phyloP scores from a whole-genome alignment of 371 early-diverging fungal genomes.

The Smittium mucronatum region DNA sequence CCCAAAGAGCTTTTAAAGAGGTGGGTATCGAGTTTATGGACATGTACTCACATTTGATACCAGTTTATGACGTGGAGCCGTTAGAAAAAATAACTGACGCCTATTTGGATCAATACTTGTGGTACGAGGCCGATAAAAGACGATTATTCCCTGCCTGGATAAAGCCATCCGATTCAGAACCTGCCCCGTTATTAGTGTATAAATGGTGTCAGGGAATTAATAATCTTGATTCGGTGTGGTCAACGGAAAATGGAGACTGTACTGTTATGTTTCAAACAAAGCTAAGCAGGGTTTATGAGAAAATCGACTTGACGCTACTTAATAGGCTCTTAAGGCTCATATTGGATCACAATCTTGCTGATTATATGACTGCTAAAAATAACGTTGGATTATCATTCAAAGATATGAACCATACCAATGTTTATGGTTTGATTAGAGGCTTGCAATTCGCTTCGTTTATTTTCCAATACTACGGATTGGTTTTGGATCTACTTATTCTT shows the following conservation, averaged over 20 bases:
- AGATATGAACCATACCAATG: constrained; percentile 98
- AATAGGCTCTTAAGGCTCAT: constrained; percentile 89
- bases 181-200: constrained; percentile 90
- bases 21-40: constrained; percentile 99
- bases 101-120: constrained; percentile 96
- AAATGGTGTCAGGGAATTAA: constrained; percentile 98
- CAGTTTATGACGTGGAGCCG: constrained; percentile 94
- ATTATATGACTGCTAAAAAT: constrained; percentile 98
- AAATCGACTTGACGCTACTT: constrained; percentile 94
- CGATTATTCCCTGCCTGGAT: constrained; percentile 94
- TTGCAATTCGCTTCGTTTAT: constrained; percentile 97
- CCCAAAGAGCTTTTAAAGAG: constrained; percentile 98
- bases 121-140: constrained; percentile 91
- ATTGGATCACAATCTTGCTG: constrained; percentile 96
- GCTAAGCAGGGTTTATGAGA: constrained; percentile 85
- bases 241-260: constrained; percentile 78
- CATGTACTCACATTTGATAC: constrained; percentile 85
- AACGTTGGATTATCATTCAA: constrained; percentile 95
- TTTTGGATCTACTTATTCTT: constrained; percentile 89
- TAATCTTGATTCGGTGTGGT: constrained; percentile 92
- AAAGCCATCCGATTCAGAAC: constrained; percentile 95
- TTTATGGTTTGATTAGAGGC: constrained; percentile 94
- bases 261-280: constrained; percentile 90
- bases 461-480: constrained; percentile 94
- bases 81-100: constrained; percentile 98